phyloP scores from a whole-genome alignment of 1,284 basidiomycete species.

The Marasmius sp. region DNA sequence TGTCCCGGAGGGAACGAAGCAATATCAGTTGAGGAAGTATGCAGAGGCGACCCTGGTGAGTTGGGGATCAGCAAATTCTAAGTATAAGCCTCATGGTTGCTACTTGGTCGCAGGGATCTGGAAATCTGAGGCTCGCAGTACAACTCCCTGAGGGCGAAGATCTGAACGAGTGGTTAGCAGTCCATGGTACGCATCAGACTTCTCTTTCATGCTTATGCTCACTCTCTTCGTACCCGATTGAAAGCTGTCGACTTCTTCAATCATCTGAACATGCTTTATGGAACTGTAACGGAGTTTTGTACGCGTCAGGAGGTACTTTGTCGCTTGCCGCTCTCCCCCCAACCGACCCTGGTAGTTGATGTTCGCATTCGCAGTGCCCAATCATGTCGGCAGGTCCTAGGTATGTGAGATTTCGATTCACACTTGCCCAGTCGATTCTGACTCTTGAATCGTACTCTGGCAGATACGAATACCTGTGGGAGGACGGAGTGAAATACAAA shows the following conservation, averaged over 20 bases:
- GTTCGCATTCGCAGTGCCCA: constrained; percentile 66
- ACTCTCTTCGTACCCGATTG: neutral
- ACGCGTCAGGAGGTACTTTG: constrained; percentile 80
- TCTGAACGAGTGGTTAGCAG: constrained; percentile 93
- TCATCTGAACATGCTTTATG: constrained; percentile 95
- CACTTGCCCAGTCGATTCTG: neutral
- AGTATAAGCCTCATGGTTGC: neutral
- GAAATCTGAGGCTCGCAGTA: constrained; percentile 88
- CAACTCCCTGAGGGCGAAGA: constrained; percentile 94
- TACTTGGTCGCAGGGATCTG: constrained; percentile 64
- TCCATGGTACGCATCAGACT: constrained; percentile 71
- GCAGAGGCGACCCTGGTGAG: constrained; percentile 93
- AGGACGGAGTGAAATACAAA: constrained; percentile 90
- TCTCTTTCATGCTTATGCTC: neutral
- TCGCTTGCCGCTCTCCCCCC: neutral
- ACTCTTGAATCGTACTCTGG: neutral
- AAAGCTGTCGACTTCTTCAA: constrained; percentile 97
- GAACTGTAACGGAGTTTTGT: constrained; percentile 95
- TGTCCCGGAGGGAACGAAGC: constrained; percentile 93
- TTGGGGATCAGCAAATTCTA: neutral
- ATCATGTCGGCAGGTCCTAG: constrained; percentile 99
- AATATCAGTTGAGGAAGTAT: constrained; percentile 96
- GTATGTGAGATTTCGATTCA: constrained; percentile 41
- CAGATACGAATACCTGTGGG: constrained; percentile 98
- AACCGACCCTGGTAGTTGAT: neutral